Evolutionary conservation across 208 protist species (phyloP).

Genomic region (Trypanosoma conorhini): DNA sequence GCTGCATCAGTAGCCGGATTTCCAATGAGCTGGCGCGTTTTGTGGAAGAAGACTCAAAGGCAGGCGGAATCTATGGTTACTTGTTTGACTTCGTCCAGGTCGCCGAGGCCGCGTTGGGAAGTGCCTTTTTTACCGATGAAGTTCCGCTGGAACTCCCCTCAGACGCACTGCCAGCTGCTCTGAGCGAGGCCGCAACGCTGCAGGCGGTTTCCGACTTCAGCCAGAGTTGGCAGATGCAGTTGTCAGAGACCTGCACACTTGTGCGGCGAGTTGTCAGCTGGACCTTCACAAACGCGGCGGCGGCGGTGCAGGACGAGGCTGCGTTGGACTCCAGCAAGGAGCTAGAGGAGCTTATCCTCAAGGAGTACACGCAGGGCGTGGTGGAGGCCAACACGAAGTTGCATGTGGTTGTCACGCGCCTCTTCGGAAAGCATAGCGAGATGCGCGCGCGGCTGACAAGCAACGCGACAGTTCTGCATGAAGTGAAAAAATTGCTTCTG

Average conservation of each 20-base stretch:
- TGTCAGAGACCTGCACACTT: conserved; percentile 15
- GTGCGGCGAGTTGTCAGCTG: conserved; percentile 22
- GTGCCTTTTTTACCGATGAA: conserved; percentile 39
- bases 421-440: conserved; percentile 47
- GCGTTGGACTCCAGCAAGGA: conserved; percentile 13
- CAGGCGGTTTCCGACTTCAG: conserved; percentile 36
- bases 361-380: conserved; percentile 34
- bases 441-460: conserved; percentile 57
- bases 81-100: conserved; percentile 37
- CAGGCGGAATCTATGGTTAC: conserved; percentile 20
- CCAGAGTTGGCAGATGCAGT: conserved; percentile 35
- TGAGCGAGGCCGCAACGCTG: conserved; percentile 33
- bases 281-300: conserved; percentile 14
- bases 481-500: conserved; percentile 39
- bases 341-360: conserved; percentile 30
- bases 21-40: conserved; percentile 32
- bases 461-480: conserved; percentile 52
- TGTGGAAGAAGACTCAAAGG: conserved; percentile 40
- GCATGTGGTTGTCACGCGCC: conserved; percentile 29
- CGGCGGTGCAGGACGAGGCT: conserved; percentile 21
- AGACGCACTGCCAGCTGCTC: conserved; percentile 20
- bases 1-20: conserved; percentile 39
- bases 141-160: background rate
- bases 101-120: conserved; percentile 37
- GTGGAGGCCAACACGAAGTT: conserved; percentile 53